Evolutionary conservation across 768 basidiomycete species (phyloP).

Genomic region (Asterophora lycoperdoides): DNA sequence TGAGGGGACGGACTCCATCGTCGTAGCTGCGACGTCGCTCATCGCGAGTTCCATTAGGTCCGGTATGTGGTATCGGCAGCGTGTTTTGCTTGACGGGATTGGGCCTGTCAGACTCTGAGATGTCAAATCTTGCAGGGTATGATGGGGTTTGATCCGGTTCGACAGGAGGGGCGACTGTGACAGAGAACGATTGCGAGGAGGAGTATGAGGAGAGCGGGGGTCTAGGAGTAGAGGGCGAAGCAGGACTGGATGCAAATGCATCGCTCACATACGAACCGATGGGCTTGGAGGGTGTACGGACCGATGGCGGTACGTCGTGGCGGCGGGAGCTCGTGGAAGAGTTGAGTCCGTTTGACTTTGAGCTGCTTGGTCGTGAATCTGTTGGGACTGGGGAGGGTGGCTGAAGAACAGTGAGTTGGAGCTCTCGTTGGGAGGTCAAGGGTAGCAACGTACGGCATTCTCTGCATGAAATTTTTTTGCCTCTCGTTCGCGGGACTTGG

Average conservation of each 20-base stretch:
- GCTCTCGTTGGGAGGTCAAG: background rate
- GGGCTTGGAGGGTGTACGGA: constrained; percentile 27
- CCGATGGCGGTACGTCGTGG: constrained; percentile 5
- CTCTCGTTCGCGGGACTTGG: constrained; percentile 39
- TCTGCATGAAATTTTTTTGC: constrained; percentile 35
- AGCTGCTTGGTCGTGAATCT: constrained; percentile 1
- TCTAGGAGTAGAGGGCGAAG: constrained; percentile 11
- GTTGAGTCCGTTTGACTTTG: background rate
- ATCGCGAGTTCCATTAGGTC: constrained; percentile 20
- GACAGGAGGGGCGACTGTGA: constrained; percentile 40
- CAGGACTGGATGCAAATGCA: constrained; percentile 29
- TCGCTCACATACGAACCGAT: constrained; percentile 33
- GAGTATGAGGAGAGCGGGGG: constrained; percentile 19
- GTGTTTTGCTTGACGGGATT: constrained; percentile 36
- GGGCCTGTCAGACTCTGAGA: constrained; percentile 9
- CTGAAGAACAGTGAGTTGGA: constrained; percentile 11
- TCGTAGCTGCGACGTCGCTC: constrained; percentile 41
- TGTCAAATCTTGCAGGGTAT: constrained; percentile 17
- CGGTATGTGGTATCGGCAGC: constrained; percentile 32
- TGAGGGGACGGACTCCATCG: constrained; percentile 40
- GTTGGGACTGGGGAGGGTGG: constrained; percentile 5
- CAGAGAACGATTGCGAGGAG: constrained; percentile 34
- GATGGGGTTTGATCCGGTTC: constrained; percentile 16
- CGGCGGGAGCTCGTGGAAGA: constrained; percentile 15
- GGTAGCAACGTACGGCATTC: constrained; percentile 35